Evolutionary conservation across 2,329 filamentous ascomycete genomes (phyloP).

Genomic region (Trichoderma aggressivum): DNA sequence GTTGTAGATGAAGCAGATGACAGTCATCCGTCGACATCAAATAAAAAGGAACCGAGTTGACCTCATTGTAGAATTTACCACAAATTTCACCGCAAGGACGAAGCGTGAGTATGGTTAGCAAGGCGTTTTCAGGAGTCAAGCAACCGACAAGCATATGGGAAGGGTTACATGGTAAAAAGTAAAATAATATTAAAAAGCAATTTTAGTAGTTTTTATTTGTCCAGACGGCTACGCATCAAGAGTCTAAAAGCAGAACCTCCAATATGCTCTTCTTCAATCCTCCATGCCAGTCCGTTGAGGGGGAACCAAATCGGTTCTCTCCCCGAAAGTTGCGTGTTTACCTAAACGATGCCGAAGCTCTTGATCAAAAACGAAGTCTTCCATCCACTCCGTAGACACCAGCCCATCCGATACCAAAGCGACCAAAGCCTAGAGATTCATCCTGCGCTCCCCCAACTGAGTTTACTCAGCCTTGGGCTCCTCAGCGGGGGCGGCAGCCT

Average conservation of each 20-base stretch:
- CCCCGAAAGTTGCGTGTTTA: conserved; percentile 40
- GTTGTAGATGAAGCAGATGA: conserved; percentile 44
- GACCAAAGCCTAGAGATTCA: conserved; percentile 30
- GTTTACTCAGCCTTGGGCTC: conserved; percentile 69
- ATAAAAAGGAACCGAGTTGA: conserved; percentile 25
- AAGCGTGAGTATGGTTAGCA: not conserved
- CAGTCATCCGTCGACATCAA: conserved; percentile 21
- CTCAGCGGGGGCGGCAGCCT: conserved; percentile 54
- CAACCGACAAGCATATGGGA: conserved; percentile 14
- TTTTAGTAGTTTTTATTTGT: conserved; percentile 53
- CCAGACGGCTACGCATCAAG: conserved; percentile 54
- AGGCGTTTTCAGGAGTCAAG: conserved; percentile 29
- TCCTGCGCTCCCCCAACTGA: conserved; percentile 22
- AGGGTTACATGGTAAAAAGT: conserved; percentile 23
- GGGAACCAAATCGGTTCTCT: conserved; percentile 34
- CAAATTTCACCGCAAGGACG: not conserved
- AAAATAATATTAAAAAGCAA: conserved; percentile 37
- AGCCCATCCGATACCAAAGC: conserved; percentile 46
- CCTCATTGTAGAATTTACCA: not conserved
- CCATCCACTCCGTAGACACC: conserved; percentile 64
- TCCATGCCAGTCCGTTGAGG: conserved; percentile 38
- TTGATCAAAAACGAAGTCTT: conserved; percentile 53
- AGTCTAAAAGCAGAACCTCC: conserved; percentile 54
- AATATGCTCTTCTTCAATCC: conserved; percentile 46
- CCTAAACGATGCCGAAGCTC: conserved; percentile 48